A percentile compares a stretch with the other conserved stretches of the same genome.
Conservation (phyloP, 2,329 filamentous ascomycete genomes). For the Colletotrichum graminicola region DNA sequence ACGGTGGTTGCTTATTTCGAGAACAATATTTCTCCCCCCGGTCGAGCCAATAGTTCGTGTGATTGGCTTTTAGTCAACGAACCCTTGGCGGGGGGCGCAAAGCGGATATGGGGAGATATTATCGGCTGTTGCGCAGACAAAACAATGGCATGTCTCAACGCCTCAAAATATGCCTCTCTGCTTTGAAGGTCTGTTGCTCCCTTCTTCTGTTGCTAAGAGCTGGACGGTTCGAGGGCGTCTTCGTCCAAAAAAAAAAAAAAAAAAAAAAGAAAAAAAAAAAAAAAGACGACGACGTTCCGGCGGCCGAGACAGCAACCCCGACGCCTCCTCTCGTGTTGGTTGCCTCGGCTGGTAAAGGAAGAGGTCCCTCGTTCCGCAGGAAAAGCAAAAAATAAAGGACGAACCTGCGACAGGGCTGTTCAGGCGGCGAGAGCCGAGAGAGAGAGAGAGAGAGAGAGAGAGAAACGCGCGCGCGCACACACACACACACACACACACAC, state of each 20-base stretch:
- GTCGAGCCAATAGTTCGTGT: slow-evolving; percentile 22
- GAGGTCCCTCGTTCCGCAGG: slow-evolving; percentile 18
- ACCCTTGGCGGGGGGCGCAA: background rate
- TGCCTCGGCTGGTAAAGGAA: background rate
- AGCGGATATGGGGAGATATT: background rate
- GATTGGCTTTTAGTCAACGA: slow-evolving; percentile 32
- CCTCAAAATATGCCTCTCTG: slow-evolving; percentile 6
- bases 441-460: slow-evolving; percentile 12
- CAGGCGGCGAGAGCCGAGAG: slow-evolving; percentile 22
- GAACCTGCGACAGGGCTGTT: slow-evolving; percentile 20
- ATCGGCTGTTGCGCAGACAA: slow-evolving; percentile 27
- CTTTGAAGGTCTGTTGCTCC: slow-evolving; percentile 14
- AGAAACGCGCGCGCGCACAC: too few relatives aligned
- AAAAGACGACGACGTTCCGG: slow-evolving; percentile 14
- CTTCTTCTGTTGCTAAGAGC: background rate
- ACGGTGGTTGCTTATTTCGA: slow-evolving; percentile 12
- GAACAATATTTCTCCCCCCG: background rate
- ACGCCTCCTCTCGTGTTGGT: slow-evolving; percentile 1
- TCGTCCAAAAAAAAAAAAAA: too few relatives aligned
- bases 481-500: too few relatives aligned
- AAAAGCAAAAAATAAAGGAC: background rate
- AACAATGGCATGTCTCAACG: slow-evolving; percentile 40
- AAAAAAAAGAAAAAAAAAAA: too few relatives aligned
- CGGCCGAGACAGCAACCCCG: background rate
- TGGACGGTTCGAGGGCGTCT: background rate